Base-by-base conservation (phyloP, 352 stramenopile genomes). In the Pythium phragmitis region DNA sequence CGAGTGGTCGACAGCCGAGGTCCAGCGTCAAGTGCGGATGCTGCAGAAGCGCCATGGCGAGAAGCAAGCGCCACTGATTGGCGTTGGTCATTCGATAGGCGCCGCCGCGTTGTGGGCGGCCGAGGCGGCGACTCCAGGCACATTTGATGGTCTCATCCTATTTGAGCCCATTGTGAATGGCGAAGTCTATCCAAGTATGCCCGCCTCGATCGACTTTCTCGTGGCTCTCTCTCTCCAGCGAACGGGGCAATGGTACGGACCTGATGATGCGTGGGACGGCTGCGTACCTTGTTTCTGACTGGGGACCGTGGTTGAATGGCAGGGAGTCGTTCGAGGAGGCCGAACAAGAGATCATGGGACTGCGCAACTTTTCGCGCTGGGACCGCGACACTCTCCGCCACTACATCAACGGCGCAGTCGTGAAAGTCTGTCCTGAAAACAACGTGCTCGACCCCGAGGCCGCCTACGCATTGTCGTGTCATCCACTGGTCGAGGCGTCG, bases 81-180 rank as follows among this genome's bases (percentile, higher is more conserved):
- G 79, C 0, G 75, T 88, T 39, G 76, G 72, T 16, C 76, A 85
- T 19, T 85, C 76, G 0, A 71, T 85, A 61, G 76, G 74, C 19
- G 73, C 68, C 2, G 65, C 63, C 7, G 58, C 69, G 4, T 53
- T 82, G 28, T 85, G 72, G 76, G 58, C 54, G 17, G 26, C 53
- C 17, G 74, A 82, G 53, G 51, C 66, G 23, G 56, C 14, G 9
- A 62, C 54, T 30, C 72, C 77, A 1, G 77, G 74, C 14, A 80
- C 72, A 46, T 85, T 85, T 51, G 67, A 77, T 36, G 70, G 61
- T 0, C 61, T 85, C 2, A 55, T 83, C 19, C 63, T 86, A 16
- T 86, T 86, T 52, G 77, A 86, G 57, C 74, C 77, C 4, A 65
- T 60, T 14, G 76, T 74, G 12, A 77, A 80, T 60, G 43, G 57